Base-by-base conservation (phyloP, 352 stramenopile species). In the Elongisporangium undulatum region DNA sequence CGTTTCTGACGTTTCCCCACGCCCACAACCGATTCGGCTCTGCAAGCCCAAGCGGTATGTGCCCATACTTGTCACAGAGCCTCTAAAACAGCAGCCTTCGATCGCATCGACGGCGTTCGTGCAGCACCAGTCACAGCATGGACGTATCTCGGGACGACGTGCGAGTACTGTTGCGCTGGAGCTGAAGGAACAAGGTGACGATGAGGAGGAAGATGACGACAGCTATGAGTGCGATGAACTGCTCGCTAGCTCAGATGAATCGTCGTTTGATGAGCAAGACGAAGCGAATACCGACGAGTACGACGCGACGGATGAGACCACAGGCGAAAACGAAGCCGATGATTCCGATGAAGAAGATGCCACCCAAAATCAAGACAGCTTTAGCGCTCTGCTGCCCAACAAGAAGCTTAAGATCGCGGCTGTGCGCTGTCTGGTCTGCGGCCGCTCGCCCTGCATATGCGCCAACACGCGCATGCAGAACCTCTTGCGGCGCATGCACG, bases 221-320 rank as follows among this genome's bases (percentile, higher is more conserved):
- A 72, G 72, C 15, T 94, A 89, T 64, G 85, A 94, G 72, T 77
- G 82, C 38, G 80, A 92, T 20, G 85, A 91, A 29, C 66, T 94
- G 1, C 71, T 71, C 2, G 77, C 70, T 15, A 89, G 78, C 59
- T 85, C 77, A 2, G 74, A 82, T 38, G 76, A 82, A n/a, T 38
- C 62, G 6, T 55, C 49, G n/a, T 58, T 41, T 34, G 66, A 71
- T 19, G 64, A 73, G 50, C 58, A 67, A 8, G 49, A 74, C n/a
- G 52, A 62, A 1, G 49, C 29, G 13, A 22, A 51, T 12, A 41
- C 23, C 9, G 55, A 58, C 19, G 21, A 38, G 64, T 58, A 50
- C 29, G 58, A 12, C 16, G 38, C 39, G n/a, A 49, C 19, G 49
- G 61, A 10, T 0, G 34, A 45, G 34, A 45, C 34, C 16, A 45